Percentiles rank a stretch among this genome's conserved stretches.
Conservation (phyloP, 495 filamentous ascomycete species). For the Niebla homalea region DNA sequence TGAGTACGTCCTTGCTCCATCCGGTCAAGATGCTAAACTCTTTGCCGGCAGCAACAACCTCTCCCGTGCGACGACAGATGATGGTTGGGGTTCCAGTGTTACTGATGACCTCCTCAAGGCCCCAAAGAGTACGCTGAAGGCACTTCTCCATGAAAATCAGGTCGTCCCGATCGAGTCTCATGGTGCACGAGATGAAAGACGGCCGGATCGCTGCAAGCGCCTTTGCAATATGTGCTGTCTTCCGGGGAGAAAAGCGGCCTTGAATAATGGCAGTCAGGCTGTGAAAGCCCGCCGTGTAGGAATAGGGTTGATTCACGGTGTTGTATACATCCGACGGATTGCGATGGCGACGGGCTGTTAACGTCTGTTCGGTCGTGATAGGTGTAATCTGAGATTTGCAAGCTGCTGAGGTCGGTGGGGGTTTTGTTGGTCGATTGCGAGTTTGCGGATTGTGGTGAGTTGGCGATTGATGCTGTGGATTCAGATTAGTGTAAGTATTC, state of each 20-base stretch:
- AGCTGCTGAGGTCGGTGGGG: conserved; percentile 28
- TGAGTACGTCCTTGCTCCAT: conserved; percentile 81
- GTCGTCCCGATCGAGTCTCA: conserved; percentile 69
- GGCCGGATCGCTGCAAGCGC: conserved; percentile 81
- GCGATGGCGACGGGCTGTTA: conserved; percentile 41
- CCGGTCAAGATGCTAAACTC: conserved; percentile 90
- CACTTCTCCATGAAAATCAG: conserved; percentile 96
- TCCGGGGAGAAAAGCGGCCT: conserved; percentile 54
- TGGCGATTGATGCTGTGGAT: conserved; percentile 19
- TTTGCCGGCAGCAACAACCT: conserved; percentile 83
- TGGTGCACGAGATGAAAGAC: conserved; percentile 79
- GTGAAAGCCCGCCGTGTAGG: conserved; percentile 83
- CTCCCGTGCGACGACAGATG: conserved; percentile 81
- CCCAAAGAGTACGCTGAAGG: conserved; percentile 81
- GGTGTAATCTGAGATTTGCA: conserved; percentile 29
- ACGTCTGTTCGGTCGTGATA: conserved; percentile 30
- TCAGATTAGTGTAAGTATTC: conserved; percentile 19
- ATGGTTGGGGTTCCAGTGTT: conserved; percentile 79
- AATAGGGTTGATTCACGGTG: conserved; percentile 76
- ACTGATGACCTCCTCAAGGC: conserved; percentile 85
- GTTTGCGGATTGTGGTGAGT: conserved; percentile 26
- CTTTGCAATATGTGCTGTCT: conserved; percentile 67
- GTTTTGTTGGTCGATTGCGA: conserved; percentile 38
- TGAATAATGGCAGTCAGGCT: conserved; percentile 70
- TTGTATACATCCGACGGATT: conserved; percentile 81